A percentile compares a stretch with the other conserved stretches of the same genome.
These are phyloP conservation scores for Peltaster fructicola DNA, from an alignment of 2,329 filamentous ascomycete genomes.

Conservation along the genomic window DNA sequence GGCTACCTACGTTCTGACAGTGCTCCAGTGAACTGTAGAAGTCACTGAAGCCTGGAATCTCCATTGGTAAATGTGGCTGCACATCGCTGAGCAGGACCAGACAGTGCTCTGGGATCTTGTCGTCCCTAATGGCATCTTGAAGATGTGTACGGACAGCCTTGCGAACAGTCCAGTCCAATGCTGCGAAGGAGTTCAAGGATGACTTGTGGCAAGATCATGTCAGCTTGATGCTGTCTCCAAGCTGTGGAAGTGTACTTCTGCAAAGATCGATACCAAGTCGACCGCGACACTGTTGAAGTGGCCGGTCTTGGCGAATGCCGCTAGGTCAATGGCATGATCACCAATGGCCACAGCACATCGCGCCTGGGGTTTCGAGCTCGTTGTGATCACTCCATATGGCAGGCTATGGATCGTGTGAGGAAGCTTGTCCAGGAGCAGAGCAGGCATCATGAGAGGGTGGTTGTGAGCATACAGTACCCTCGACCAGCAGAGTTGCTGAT, in stretches of 20 bases:
- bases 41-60: conserved; percentile 39
- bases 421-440: conserved; percentile 8
- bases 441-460: conserved; percentile 28
- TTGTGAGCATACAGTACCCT: no score
- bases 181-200: conserved; percentile 33
- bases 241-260: no score
- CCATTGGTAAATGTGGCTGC: conserved; percentile 36
- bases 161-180: conserved; percentile 22
- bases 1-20: conserved; percentile 28
- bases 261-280: no score
- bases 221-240: not conserved
- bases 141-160: conserved; percentile 25
- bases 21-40: conserved; percentile 39
- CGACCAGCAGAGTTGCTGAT: no score
- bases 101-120: conserved; percentile 11
- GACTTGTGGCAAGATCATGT: conserved; percentile 13
- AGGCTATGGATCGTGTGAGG: conserved; percentile 15
- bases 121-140: conserved; percentile 18
- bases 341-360: conserved; percentile 17
- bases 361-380: conserved; percentile 8
- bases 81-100: conserved; percentile 23
- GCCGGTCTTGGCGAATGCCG: no score
- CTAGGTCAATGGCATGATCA: conserved; percentile 13
- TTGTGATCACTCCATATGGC: conserved; percentile 16
- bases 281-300: no score